phyloP scores from a whole-genome alignment of 2,329 filamentous ascomycete species.

The Chaetothyriales sp. region DNA sequence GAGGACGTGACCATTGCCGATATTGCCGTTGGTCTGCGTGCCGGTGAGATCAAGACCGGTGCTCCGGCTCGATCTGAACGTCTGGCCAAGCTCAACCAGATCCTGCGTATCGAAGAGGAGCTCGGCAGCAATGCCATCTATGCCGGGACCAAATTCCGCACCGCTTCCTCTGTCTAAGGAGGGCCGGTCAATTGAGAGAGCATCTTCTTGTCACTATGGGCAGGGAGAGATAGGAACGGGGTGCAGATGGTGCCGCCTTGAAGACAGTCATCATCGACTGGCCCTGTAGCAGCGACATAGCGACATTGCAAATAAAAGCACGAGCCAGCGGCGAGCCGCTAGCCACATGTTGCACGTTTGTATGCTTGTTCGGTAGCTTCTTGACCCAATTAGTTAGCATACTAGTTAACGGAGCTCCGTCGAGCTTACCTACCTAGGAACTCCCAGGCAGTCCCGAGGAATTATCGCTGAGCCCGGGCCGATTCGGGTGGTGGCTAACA shows the following conservation, averaged over 20 bases:
- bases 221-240: not conserved
- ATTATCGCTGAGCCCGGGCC: too few species aligned
- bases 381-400: too few species aligned
- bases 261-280: not conserved
- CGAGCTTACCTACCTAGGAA: too few species aligned
- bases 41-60: conserved; percentile 98
- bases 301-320: not conserved
- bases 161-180: conserved; percentile 68
- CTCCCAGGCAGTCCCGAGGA: too few species aligned
- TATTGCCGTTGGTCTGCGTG: conserved; percentile 88
- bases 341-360: not conserved
- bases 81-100: conserved; percentile 99
- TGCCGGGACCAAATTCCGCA: conserved; percentile 86
- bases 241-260: not conserved
- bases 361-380: not conserved
- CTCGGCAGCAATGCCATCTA: conserved; percentile 83
- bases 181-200: not conserved
- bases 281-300: not conserved
- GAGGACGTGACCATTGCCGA: conserved; percentile 99
- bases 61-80: conserved; percentile 93
- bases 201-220: not conserved
- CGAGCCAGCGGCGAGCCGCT: not conserved
- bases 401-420: too few species aligned
- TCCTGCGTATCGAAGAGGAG: conserved; percentile 98
- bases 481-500: too few species aligned